Evolutionary conservation across 1,284 basidiomycete species (phyloP), one percentile per base, ranked within the genome.

Genomic region (Anthracocystis setariae): DNA sequence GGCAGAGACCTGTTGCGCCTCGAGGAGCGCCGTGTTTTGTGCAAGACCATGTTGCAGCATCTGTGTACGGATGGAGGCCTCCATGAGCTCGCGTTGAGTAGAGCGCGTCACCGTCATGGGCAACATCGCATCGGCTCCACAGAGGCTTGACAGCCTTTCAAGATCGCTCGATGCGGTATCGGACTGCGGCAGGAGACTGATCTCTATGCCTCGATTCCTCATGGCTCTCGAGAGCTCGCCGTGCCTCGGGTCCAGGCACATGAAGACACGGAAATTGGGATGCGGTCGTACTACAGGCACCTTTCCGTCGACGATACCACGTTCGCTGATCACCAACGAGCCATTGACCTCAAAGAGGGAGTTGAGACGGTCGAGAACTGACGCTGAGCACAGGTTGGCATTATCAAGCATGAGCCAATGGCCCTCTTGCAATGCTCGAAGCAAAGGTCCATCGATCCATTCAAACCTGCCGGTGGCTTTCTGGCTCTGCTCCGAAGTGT

Each of bases 191-290:
- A 74, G 45, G 23, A 81, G 48, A 3, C 48, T 87, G 35, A 98
- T 87, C 83, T 99, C 96, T 40, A 98, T 87, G 33, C 95, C 96
- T 72, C 96, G 90, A 83, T 99, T 99, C 39, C 96, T 89, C 96
- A 99, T 99, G 1, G 96, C 96, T 37, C 96, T 88, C 8, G 95
- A 98, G 10, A 99, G 86, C 84, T 99, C 96, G 46, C 96, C 97
- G 72, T 91, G 88, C 63, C 90, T 89, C 20, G 93, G 91, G 80
- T 99, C 92, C 58, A 96, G 89, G 5, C 90, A 89, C 93, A 99
- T 96, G 84, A 98, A 92, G 9, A 99, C 86, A 32, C 94, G 88
- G 85, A 99, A 99, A 76, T 90, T 86, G 1, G 90, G 88, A 83
- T 98, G 94, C 1, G 96, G 94, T 24, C 84, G 86, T 63, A 98